Conservation (phyloP, 352 stramenopile genomes). For the Phytophthora chlamydospora region DNA sequence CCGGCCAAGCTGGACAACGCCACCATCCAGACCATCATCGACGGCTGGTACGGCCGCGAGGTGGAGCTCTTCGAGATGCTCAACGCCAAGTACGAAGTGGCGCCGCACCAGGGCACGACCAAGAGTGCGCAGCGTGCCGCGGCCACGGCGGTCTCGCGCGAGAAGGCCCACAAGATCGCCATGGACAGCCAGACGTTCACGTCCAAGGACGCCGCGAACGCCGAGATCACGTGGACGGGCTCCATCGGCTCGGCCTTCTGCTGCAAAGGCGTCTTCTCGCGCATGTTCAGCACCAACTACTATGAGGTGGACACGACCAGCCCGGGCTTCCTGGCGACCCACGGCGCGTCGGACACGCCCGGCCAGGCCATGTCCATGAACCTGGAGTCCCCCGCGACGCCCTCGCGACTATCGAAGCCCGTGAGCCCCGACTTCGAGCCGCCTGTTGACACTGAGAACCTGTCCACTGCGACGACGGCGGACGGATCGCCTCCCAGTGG, state of each 20-base stretch:
- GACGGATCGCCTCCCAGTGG: slow-evolving; percentile 47
- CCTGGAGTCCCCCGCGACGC: slow-evolving; percentile 62
- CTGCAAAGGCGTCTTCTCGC: slow-evolving; percentile 65
- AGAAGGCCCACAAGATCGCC: slow-evolving; percentile 65
- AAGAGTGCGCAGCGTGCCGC: slow-evolving; percentile 49
- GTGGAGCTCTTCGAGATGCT: slow-evolving; percentile 90
- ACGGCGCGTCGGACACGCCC: slow-evolving; percentile 66
- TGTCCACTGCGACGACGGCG: slow-evolving; percentile 48
- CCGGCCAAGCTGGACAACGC: slow-evolving; percentile 84
- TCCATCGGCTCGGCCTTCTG: slow-evolving; percentile 69
- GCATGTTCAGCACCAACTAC: slow-evolving; percentile 72
- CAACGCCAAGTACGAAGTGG: slow-evolving; percentile 87
- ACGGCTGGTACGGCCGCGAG: slow-evolving; percentile 84
- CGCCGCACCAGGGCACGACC: slow-evolving; percentile 73
- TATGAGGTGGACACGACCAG: slow-evolving; percentile 85
- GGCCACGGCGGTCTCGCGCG: slow-evolving; percentile 48
- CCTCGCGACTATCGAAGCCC: slow-evolving; percentile 41
- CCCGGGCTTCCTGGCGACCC: slow-evolving; percentile 57
- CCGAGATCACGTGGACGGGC: slow-evolving; percentile 60
- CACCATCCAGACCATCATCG: slow-evolving; percentile 88
- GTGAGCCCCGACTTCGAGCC: slow-evolving; percentile 43
- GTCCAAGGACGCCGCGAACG: slow-evolving; percentile 59
- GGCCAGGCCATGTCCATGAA: slow-evolving; percentile 61
- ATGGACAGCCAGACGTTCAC: slow-evolving; percentile 61
- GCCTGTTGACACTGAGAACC: slow-evolving; percentile 37